Evolutionary conservation across 202 grass and related monocot species (phyloP), one percentile per base, ranked within the genome.

Genomic region (Zoysia matrella): DNA sequence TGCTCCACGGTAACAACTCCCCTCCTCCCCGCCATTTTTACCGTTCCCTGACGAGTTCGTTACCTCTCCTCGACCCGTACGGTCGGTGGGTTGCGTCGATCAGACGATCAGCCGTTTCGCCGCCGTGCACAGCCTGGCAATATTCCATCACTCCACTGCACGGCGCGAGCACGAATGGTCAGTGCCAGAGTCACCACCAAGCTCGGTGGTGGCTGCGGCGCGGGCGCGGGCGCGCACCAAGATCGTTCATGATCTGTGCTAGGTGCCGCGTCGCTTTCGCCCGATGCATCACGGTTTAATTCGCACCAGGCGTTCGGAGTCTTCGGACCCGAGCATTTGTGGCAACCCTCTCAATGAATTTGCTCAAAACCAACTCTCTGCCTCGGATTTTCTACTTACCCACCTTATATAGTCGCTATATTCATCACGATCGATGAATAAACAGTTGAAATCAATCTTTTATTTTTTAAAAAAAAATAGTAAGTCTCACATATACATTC

Each of bases 1-100:
- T 97, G 69, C 78, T 97, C 45, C 94, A 97, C 73, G 94, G 94
- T 97, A 89, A 90, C 6, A 52, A 62, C 1, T 1, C 8, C 0
- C 6, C 22, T 0, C 1, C 14, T 8, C 8, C 4, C 60, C 62
- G 0, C 50, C 56, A 65, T 71, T 72, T 71, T 73, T 82, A 65
- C 67, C 3, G 50, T 3, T 56, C 42, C 66, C 7, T 18, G 56
- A 66, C 82, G 67, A 41, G 74, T 70, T 70, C 16, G 73, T 87
- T 82, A 68, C 65, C 47, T 76, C 83, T 63, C 39, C 22, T 41
- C 6, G 1, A 16, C 52, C 47, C 45, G 55, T 6, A 69, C 68
- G 68, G 79, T 91, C 78, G 77, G 84, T 73, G 69, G 69, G 60
- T 62, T 63, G 75, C 62, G 60, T 70, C 66, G 30, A 36, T 67